Evolutionary conservation across 73 alveolate genomes (phyloP).

Genomic region (Stentor roeselii): DNA sequence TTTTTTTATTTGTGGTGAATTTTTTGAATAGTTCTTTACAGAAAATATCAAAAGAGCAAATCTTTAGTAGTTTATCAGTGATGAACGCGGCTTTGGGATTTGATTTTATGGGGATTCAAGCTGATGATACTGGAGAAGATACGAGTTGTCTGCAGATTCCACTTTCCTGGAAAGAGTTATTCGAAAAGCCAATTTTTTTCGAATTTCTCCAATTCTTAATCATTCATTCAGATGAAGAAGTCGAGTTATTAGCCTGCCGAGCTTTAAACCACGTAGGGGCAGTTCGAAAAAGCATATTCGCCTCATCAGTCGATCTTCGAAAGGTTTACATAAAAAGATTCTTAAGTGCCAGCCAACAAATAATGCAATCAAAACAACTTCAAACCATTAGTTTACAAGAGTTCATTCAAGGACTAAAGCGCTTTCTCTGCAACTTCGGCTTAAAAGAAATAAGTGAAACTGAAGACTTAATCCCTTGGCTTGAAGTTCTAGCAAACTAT

Average conservation of each 20-base stretch:
- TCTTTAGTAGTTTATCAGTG: background rate
- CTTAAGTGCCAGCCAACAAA: background rate
- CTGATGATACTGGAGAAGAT: conserved; percentile 20
- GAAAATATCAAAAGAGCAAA: too few relatives aligned
- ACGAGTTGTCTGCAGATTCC: background rate
- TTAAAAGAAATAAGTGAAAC: background rate
- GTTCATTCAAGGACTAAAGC: background rate
- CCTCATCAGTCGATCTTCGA: background rate
- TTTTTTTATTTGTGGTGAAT: background rate
- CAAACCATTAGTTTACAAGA: background rate
- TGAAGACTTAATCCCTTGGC: background rate
- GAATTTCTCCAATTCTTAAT: background rate
- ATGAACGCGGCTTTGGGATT: background rate
- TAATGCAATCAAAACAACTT: background rate
- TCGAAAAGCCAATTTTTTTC: conserved; percentile 3
- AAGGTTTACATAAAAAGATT: background rate
- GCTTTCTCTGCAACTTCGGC: background rate
- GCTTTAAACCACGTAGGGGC: background rate
- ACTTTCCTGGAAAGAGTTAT: background rate
- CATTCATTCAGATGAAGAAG: background rate
- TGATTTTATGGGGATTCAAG: background rate
- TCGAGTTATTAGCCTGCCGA: background rate
- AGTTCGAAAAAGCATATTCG: background rate
- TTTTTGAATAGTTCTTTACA: too few relatives aligned
- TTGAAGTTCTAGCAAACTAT: background rate